Conservation (phyloP, 169 alveolate genomes). For the Cryptosporidium meleagridis region DNA sequence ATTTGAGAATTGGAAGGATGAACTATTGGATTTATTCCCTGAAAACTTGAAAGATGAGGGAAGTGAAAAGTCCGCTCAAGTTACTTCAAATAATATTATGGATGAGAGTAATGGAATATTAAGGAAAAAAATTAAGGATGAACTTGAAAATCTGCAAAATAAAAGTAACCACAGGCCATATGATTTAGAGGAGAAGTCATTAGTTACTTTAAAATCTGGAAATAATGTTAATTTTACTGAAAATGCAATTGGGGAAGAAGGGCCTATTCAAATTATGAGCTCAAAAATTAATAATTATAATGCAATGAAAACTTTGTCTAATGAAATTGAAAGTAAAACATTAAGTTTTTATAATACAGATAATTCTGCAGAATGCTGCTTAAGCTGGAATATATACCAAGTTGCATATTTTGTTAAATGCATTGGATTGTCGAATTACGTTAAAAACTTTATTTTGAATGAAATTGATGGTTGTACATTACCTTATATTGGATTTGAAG, state of each 20-base stretch:
- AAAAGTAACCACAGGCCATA: background rate
- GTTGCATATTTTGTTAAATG: conserved; percentile 77
- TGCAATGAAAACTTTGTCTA: conserved; percentile 1
- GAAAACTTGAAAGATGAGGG: background rate
- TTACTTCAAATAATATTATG: background rate
- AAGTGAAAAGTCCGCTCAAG: background rate
- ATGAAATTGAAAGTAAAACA: conserved; percentile 26
- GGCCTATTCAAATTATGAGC: background rate
- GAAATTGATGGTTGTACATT: conserved; percentile 79
- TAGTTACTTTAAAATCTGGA: background rate
- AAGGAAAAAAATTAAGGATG: background rate
- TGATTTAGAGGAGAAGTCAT: background rate
- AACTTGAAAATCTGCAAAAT: background rate
- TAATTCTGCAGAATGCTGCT: conserved; percentile 77
- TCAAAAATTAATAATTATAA: conserved; percentile 25
- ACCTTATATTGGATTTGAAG: conserved; percentile 76
- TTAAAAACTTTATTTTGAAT: conserved; percentile 74
- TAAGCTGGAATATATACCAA: conserved; percentile 79
- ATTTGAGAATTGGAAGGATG: conserved; percentile 70
- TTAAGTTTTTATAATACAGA: conserved; percentile 5
- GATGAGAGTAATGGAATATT: background rate
- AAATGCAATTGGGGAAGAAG: background rate
- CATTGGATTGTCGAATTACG: conserved; percentile 77
- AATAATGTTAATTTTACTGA: background rate
- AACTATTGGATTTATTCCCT: background rate